phyloP scores from a whole-genome alignment of 2,329 filamentous ascomycete genomes.

The Xylaria sp. region DNA sequence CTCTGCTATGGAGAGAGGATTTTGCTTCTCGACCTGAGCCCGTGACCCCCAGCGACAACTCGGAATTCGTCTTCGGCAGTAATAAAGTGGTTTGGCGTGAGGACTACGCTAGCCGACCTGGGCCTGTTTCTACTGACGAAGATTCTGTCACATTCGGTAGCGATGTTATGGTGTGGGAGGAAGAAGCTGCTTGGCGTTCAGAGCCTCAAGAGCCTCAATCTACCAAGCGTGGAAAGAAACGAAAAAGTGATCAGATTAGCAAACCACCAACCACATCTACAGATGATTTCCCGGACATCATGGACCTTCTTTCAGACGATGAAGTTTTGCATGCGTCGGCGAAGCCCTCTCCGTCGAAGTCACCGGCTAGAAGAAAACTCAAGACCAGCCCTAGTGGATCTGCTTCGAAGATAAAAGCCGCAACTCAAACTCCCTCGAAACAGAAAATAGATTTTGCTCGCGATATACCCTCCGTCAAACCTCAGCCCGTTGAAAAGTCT shows the following conservation, averaged over 20 bases:
- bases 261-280: constrained; percentile 44
- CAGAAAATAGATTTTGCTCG: constrained; percentile 21
- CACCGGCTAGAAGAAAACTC: constrained; percentile 46
- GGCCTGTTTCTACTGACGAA: constrained; percentile 49
- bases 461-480: constrained; percentile 28
- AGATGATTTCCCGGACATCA: constrained; percentile 65
- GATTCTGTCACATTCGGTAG: constrained; percentile 45
- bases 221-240: constrained; percentile 58
- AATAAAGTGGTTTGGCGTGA: constrained; percentile 56
- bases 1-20: constrained; percentile 45
- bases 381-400: constrained; percentile 40
- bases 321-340: constrained; percentile 43
- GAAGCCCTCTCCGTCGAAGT: constrained; percentile 54
- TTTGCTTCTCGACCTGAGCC: constrained; percentile 48
- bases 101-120: constrained; percentile 54
- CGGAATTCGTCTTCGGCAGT: constrained; percentile 43
- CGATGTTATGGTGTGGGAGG: constrained; percentile 55
- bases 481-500: constrained; percentile 39
- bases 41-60: constrained; percentile 39
- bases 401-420: constrained; percentile 33
- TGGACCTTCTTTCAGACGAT: constrained; percentile 53
- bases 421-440: constrained; percentile 28
- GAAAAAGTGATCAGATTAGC: constrained; percentile 62
- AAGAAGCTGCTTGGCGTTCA: constrained; percentile 54
- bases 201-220: constrained; percentile 52